Evolutionary conservation across 2,329 filamentous ascomycete genomes (phyloP).

Genomic region (Fonsecaea pugnacius): DNA sequence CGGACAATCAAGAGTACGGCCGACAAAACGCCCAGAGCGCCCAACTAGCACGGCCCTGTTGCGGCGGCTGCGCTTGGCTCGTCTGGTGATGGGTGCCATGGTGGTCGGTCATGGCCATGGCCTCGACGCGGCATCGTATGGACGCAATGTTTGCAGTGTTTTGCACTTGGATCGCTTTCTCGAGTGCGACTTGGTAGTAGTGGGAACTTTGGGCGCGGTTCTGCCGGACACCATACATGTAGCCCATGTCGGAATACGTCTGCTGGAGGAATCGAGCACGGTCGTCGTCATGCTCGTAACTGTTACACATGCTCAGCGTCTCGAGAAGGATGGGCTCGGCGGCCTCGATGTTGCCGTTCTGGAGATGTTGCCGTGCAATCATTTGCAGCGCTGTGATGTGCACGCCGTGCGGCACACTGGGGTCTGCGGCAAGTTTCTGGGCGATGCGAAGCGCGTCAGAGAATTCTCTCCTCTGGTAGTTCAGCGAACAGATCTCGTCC

Average conservation of each 20-base stretch:
- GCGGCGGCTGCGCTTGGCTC: background rate
- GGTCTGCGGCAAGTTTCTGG: background rate
- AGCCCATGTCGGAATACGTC: slow-evolving; percentile 18
- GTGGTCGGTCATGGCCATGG: background rate
- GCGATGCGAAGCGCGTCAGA: slow-evolving; percentile 19
- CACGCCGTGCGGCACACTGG: slow-evolving; percentile 10
- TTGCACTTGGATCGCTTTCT: slow-evolving; percentile 18
- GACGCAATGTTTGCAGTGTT: slow-evolving; percentile 11
- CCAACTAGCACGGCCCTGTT: slow-evolving; percentile 1
- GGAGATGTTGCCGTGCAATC: slow-evolving; percentile 16
- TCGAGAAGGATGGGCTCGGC: slow-evolving; percentile 15
- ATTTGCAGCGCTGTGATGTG: slow-evolving; percentile 18
- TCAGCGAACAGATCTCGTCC: slow-evolving; percentile 23
- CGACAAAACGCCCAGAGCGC: slow-evolving; percentile 16
- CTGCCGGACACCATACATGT: background rate
- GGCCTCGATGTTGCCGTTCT: slow-evolving; percentile 11
- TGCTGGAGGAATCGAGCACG: slow-evolving; percentile 14
- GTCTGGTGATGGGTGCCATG: background rate
- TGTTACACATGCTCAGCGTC: background rate
- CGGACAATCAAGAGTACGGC: slow-evolving; percentile 3
- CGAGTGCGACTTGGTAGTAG: slow-evolving; percentile 9
- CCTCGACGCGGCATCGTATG: slow-evolving; percentile 13
- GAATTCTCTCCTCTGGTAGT: slow-evolving; percentile 15
- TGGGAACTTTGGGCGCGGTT: slow-evolving; percentile 8
- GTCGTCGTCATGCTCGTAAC: background rate